Base-by-base conservation (phyloP, 2,329 filamentous ascomycete genomes). In the Colletotrichum lentis region DNA sequence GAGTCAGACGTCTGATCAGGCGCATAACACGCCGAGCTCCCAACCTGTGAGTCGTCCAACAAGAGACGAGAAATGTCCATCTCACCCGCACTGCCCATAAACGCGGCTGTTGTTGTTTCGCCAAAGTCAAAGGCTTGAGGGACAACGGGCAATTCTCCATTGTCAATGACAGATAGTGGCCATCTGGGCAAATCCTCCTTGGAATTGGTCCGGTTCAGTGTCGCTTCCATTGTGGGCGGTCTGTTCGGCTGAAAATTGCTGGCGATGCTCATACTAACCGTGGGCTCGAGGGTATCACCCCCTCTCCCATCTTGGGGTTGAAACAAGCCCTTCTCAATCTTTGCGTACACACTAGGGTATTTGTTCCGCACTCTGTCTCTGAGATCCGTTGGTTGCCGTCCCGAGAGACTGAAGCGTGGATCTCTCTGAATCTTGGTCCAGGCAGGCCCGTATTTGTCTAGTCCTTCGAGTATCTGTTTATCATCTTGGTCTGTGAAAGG, bases 401-500 rank as follows among this genome's bases (percentile, higher is more conserved):
- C 85, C 5, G 84, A 82, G n/a, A 90, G 78, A 67, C 87, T 80
- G 75, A 87, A 89, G 35, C 80, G 80, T 16, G 83, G 76, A 68
- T 90, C 87, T 43, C 87, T 82, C 73, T 89, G 87, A 22, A 90
- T 90, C 74, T 85, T 87, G 59, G 87, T 89, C 88, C 88, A 90
- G 10, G 86, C 84, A 10, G 88, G 86, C 0, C 88, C 88, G 73
- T 90, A 89, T 4, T 82, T 74, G 46, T 86, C 79, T 44, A 89
- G 84, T 0, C 88, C 88, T 67, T 86, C 80, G 1, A 90, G 78
- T 52, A 90, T 90, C 70, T 88, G 85, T 37, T 79, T 79, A 72
- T 91, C 88, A 67, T 91, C 88, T 70, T 88, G 82, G 35, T 87
- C 85, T 0, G 87, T 87, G 70, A 90, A 91, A 0, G 86, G 84